Percentiles rank a stretch among this genome's conserved stretches.
Conservation (phyloP, 768 basidiomycete genomes). For the Trametes villosa region DNA sequence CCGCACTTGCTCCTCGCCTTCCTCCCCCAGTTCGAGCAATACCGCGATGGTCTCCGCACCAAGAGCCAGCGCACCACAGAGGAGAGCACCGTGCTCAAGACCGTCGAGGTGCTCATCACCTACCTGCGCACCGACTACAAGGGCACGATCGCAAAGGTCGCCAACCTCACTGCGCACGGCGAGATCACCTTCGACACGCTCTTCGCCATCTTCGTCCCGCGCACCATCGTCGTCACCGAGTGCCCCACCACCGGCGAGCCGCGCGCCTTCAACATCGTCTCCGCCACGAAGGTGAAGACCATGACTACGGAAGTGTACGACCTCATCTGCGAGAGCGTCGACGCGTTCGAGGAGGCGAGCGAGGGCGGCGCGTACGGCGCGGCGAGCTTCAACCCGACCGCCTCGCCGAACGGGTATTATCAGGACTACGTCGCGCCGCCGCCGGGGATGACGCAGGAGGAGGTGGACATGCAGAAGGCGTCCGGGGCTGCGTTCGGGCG, state of each 20-base stretch:
- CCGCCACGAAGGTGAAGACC: constrained; percentile 32
- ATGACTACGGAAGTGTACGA: neutral
- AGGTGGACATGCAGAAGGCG: constrained; percentile 30
- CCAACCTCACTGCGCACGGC: constrained; percentile 52
- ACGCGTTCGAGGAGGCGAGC: constrained; percentile 14
- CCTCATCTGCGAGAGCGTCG: constrained; percentile 14
- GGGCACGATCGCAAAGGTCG: constrained; percentile 50
- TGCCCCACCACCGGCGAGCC: constrained; percentile 61
- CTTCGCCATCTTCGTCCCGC: constrained; percentile 57
- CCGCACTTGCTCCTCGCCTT: constrained; percentile 60
- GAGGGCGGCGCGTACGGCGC: constrained; percentile 20
- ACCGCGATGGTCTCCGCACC: constrained; percentile 46
- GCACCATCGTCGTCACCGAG: constrained; percentile 51
- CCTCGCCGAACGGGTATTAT: too few relatives aligned
- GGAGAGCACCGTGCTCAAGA: constrained; percentile 46
- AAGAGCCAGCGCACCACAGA: constrained; percentile 43
- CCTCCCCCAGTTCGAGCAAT: constrained; percentile 50
- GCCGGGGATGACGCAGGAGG: constrained; percentile 17
- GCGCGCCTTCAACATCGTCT: constrained; percentile 53
- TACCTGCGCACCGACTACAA: constrained; percentile 56
- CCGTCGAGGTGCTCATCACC: constrained; percentile 37
- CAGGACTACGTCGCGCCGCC: neutral
- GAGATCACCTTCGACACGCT: constrained; percentile 62
- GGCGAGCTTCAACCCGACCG: neutral
- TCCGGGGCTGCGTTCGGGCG: too few relatives aligned